Evolutionary conservation across 495 filamentous ascomycete genomes (phyloP), one percentile per base, ranked within the genome.

Genomic region (Clohesyomyces aquaticus): DNA sequence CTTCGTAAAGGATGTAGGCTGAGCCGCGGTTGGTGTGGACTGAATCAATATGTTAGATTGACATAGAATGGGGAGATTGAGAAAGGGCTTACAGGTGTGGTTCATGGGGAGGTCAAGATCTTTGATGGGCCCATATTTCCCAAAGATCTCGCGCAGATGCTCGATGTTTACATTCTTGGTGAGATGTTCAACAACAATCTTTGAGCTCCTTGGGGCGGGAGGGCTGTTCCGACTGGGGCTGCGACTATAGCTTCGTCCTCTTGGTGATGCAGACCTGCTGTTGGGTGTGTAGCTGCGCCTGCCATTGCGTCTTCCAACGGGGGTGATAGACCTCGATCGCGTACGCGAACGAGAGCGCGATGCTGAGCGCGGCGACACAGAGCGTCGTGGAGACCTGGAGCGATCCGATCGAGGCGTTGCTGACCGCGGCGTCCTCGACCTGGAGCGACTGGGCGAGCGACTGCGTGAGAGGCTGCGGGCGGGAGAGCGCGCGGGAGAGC

Each of bases 161-260:
- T 81, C 82, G 67, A 91, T 91, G 53, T 88, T 93, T 66, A 99
- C 87, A 73, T 97, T 99, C 72, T 96, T 96, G 3, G 93, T 95
- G 68, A 98, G 82, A 72, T 94, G 95, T 77, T 98, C 95, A 29
- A 98, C 88, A 16, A 98, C 91, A 62, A 98, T 92, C 91, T 88
- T 88, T 25, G 85, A 82, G 69, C 85, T 88, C 71, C 77, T 77
- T 16, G 81, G 76, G 26, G 76, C 77, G 29, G 65, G 65, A 10
- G 65, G 47, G 18, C 49, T 42, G 32, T 62, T 70, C 21, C 69
- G 76, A 46, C 79, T 80, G 29, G 81, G 78, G 41, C 68, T 73
- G 41, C 71, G 68, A 35, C 77, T 80, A 69, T 80, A 80, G 65
- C 77, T 81, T 38, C 77, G 73, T 47, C 75, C 69, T 41, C 75